phyloP scores from a whole-genome alignment of 257 asterid species.

The Nicotiana otophora region DNA sequence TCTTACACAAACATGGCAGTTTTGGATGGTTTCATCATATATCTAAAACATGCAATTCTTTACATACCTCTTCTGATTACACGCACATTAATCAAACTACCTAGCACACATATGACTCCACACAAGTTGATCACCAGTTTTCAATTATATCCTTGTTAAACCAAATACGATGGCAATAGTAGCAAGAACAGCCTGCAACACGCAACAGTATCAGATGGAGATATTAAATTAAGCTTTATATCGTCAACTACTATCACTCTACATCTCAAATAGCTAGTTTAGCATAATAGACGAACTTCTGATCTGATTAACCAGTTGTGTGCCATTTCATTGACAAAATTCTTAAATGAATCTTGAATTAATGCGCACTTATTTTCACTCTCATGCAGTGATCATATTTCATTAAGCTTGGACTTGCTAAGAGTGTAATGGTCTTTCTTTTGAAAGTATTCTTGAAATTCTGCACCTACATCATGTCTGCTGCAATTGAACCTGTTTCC shows the following conservation, averaged over 20 bases:
- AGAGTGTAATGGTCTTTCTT: background rate
- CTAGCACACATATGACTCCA: background rate
- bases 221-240: background rate
- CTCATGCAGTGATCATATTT: background rate
- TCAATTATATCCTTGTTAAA: slow-evolving; percentile 21
- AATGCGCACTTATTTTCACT: background rate
- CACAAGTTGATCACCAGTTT: background rate
- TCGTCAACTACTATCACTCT: background rate
- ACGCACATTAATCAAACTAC: background rate
- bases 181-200: slow-evolving; percentile 64
- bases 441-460: background rate
- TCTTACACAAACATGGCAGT: background rate
- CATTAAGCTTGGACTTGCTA: background rate
- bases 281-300: background rate
- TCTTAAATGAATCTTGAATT: background rate
- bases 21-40: background rate
- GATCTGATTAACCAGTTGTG: background rate
- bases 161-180: slow-evolving; percentile 59
- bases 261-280: background rate
- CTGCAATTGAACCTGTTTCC: background rate
- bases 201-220: background rate
- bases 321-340: background rate
- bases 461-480: background rate
- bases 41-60: background rate
- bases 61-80: background rate